These are phyloP conservation scores for Paxillus ammoniavirescens DNA, from an alignment of 768 basidiomycete species.

Conservation along the genomic window DNA sequence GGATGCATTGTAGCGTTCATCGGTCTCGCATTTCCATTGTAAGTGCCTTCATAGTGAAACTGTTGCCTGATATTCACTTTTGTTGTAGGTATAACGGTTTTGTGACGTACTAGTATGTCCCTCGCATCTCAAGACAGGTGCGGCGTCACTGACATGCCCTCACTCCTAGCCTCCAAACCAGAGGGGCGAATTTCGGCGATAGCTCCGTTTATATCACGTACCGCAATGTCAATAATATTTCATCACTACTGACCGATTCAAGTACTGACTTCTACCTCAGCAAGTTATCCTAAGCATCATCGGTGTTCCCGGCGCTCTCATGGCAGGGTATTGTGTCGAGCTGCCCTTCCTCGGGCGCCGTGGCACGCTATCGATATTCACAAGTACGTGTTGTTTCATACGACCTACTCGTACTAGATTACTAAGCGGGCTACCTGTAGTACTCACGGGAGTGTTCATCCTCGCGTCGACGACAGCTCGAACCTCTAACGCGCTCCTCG, in stretches of 20 bases:
- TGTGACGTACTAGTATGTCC: conserved; percentile 48
- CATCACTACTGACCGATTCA: not conserved
- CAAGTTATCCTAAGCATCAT: conserved; percentile 58
- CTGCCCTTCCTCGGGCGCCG: conserved; percentile 49
- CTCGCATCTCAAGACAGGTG: not conserved
- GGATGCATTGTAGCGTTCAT: conserved; percentile 51
- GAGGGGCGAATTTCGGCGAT: conserved; percentile 70
- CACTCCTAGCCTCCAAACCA: conserved; percentile 50
- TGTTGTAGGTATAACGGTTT: conserved; percentile 46
- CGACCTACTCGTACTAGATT: not conserved
- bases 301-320: conserved; percentile 54
- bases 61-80: not conserved
- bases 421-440: conserved; percentile 15
- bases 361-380: conserved; percentile 52
- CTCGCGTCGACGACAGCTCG: conserved; percentile 56
- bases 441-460: conserved; percentile 57
- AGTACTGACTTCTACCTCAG: conserved; percentile 25
- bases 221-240: conserved; percentile 50
- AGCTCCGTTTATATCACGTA: conserved; percentile 70
- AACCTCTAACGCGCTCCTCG: conserved; percentile 49
- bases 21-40: conserved; percentile 74
- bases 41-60: conserved; percentile 14
- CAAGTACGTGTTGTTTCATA: conserved; percentile 29
- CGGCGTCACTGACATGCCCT: not conserved
- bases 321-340: conserved; percentile 56